A percentile compares a stretch with the other conserved stretches of the same genome.
phyloP scores from a whole-genome alignment of 2,329 filamentous ascomycete genomes.

The Teratosphaeria epicoccoides region DNA sequence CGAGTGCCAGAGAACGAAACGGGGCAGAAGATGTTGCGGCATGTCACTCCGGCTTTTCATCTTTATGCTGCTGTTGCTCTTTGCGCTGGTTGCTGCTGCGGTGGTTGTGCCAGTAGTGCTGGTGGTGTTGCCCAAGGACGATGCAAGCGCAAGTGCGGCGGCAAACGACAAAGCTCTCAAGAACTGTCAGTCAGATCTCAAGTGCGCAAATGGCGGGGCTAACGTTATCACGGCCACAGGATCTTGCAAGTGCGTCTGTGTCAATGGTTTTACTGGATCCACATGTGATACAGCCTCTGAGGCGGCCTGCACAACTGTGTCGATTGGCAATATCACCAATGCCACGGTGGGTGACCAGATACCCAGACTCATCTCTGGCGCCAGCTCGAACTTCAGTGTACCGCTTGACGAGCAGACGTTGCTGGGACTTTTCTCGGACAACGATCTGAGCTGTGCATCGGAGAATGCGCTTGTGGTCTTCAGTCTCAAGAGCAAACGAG shows the following conservation, averaged over 20 bases:
- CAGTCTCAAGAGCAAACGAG: constrained; percentile 28
- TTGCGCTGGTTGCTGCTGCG: constrained; percentile 68
- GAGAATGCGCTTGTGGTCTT: constrained; percentile 87
- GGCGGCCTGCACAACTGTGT: constrained; percentile 46
- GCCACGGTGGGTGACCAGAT: constrained; percentile 75
- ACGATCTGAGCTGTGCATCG: constrained; percentile 66
- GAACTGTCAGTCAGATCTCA: constrained; percentile 50
- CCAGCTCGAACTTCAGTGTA: constrained; percentile 61
- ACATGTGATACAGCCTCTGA: constrained; percentile 40
- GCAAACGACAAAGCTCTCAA: constrained; percentile 27
- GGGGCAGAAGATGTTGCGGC: constrained; percentile 63
- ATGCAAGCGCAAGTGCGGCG: constrained; percentile 19
- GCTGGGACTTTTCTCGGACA: constrained; percentile 63
- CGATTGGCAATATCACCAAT: constrained; percentile 41
- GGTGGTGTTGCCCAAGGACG: constrained; percentile 46
- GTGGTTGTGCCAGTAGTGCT: constrained; percentile 62
- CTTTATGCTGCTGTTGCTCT: constrained; percentile 50
- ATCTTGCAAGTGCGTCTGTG: constrained; percentile 76
- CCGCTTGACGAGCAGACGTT: constrained; percentile 60
- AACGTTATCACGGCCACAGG: constrained; percentile 51
- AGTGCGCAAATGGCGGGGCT: constrained; percentile 71
- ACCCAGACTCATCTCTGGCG: constrained; percentile 58
- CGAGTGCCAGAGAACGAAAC: constrained; percentile 8
- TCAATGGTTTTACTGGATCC: constrained; percentile 69
- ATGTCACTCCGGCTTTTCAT: constrained; percentile 72